These are phyloP conservation scores for Pseudogymnoascus sp. DNA, from an alignment of 2,329 filamentous ascomycete species.

Conservation along the genomic window DNA sequence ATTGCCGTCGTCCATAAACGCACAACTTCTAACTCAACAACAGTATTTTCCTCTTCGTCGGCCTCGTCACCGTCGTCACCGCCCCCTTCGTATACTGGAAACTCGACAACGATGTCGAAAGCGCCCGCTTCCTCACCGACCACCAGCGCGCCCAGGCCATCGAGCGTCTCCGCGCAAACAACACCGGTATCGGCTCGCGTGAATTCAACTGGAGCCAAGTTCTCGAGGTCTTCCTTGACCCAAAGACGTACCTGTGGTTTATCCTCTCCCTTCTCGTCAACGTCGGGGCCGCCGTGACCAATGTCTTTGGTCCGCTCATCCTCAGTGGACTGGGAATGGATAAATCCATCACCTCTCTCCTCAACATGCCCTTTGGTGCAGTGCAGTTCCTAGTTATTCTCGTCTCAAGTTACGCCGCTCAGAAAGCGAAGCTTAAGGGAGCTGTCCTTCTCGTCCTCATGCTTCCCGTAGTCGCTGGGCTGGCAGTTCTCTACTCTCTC, in stretches of 20 bases:
- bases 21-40: slow-evolving; percentile 44
- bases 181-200: slow-evolving; percentile 66
- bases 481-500: slow-evolving; percentile 49
- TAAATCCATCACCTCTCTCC: slow-evolving; percentile 48
- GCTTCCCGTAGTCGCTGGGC: slow-evolving; percentile 53
- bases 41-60: slow-evolving; percentile 62
- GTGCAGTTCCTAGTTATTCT: slow-evolving; percentile 55
- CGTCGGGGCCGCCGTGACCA: slow-evolving; percentile 55
- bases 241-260: slow-evolving; percentile 53
- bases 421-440: slow-evolving; percentile 50
- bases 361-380: slow-evolving; percentile 62
- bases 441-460: slow-evolving; percentile 46
- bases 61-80: slow-evolving; percentile 50
- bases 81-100: slow-evolving; percentile 52
- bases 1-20: slow-evolving; percentile 32
- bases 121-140: slow-evolving; percentile 52
- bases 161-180: slow-evolving; percentile 65
- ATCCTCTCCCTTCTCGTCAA: slow-evolving; percentile 55
- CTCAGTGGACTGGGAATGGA: slow-evolving; percentile 53
- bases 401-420: slow-evolving; percentile 49
- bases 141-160: slow-evolving; percentile 61
- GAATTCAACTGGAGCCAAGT: slow-evolving; percentile 63
- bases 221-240: slow-evolving; percentile 41
- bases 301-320: slow-evolving; percentile 59
- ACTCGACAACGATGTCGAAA: slow-evolving; percentile 46